phyloP scores from a whole-genome alignment of 306 rosid species.

The Hylodesmum podocarpum region DNA sequence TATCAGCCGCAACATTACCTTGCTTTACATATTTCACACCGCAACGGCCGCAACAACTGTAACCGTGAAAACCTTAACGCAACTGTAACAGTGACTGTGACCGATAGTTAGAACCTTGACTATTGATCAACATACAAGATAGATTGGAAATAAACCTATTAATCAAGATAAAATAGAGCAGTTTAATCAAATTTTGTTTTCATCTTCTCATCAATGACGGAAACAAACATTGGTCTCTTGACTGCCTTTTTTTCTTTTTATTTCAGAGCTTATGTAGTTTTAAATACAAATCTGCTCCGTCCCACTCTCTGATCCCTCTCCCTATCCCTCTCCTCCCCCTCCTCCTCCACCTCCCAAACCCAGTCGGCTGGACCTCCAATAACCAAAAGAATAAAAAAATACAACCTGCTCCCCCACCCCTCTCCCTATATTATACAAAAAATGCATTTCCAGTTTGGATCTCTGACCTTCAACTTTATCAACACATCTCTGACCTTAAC shows the following conservation, averaged over 20 bases:
- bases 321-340: not conserved
- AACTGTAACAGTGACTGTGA: no score
- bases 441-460: not conserved
- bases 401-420: slow-evolving; percentile 16
- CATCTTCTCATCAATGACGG: not conserved
- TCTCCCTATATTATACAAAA: slow-evolving; percentile 15
- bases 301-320: not conserved
- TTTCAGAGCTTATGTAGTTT: slow-evolving; percentile 10
- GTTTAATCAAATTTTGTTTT: not conserved
- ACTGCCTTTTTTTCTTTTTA: not conserved
- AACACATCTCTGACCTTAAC: not conserved
- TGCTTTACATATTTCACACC: no score
- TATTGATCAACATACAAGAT: not conserved
- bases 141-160: not conserved
- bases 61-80: no score
- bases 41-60: no score
- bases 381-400: not conserved
- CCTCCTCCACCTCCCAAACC: not conserved
- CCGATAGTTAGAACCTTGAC: no score
- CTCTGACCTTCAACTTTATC: not conserved
- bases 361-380: not conserved
- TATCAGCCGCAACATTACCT: no score
- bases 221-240: slow-evolving; percentile 17
- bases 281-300: not conserved
- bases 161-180: not conserved